Evolutionary conservation across 2,329 filamentous ascomycete species (phyloP).

Genomic region (Cladosporium oxysporum): DNA sequence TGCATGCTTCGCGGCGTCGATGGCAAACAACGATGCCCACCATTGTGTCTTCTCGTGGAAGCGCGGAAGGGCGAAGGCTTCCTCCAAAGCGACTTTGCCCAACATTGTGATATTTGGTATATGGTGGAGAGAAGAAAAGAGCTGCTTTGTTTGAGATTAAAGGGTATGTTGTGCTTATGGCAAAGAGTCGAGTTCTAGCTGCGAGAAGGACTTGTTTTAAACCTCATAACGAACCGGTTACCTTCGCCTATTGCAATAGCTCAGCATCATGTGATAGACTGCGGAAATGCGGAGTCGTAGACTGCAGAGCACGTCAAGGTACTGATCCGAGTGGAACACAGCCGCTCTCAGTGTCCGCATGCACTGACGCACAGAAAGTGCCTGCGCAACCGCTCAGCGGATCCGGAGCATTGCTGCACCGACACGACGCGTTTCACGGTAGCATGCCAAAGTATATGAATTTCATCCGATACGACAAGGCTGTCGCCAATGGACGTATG

Average conservation of each 20-base stretch:
- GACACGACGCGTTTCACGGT: neutral
- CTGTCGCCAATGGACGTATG: neutral
- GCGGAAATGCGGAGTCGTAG: neutral
- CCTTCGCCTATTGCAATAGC: neutral
- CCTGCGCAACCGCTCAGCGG: neutral
- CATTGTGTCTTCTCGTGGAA: slow-evolving; percentile 60
- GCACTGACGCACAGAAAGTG: neutral
- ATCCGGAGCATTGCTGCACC: neutral
- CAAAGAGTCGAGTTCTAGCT: neutral
- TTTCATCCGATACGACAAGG: neutral
- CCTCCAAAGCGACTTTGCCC: slow-evolving; percentile 64
- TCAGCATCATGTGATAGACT: neutral
- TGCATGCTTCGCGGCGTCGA: slow-evolving; percentile 60
- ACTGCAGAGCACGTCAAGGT: neutral
- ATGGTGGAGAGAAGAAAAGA: neutral
- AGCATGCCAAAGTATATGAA: neutral
- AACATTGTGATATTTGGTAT: slow-evolving; percentile 44
- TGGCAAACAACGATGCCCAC: slow-evolving; percentile 63
- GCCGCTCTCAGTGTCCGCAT: neutral
- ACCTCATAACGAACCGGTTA: neutral
- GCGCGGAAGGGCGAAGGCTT: slow-evolving; percentile 62
- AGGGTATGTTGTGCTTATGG: neutral
- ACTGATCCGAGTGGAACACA: slow-evolving; percentile 3
- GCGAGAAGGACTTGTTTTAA: neutral
- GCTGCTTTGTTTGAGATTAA: neutral